phyloP scores from a whole-genome alignment of 768 basidiomycete genomes.

The Suillus subalutaceus region DNA sequence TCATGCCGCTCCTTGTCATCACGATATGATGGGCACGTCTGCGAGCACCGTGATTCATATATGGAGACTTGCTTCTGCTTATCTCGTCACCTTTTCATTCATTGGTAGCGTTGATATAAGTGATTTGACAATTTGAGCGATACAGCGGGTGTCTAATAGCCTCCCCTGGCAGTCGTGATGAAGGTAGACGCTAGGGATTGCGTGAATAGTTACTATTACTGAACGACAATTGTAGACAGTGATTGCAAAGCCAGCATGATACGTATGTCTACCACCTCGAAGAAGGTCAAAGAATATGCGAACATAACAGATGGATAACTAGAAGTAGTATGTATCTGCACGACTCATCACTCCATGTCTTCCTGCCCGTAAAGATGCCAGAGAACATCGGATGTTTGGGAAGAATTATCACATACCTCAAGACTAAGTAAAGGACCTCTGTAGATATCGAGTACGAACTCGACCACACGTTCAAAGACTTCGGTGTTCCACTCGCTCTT shows the following conservation, averaged over 20 bases:
- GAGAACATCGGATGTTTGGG: background rate
- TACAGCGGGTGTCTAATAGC: no score
- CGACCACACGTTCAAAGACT: background rate
- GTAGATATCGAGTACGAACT: background rate
- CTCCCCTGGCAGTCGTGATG: no score
- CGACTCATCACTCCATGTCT: background rate
- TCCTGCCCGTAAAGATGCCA: background rate
- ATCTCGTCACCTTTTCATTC: no score
- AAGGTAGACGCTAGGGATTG: no score
- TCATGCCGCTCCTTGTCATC: no score
- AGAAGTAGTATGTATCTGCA: background rate
- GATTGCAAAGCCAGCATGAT: background rate
- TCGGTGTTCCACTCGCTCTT: background rate
- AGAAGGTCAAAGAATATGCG: no score
- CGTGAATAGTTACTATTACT: background rate
- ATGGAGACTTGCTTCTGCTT: no score
- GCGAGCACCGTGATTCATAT: no score
- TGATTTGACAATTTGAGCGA: no score
- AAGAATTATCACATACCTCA: background rate
- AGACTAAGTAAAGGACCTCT: background rate
- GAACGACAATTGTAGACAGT: background rate
- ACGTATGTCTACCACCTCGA: background rate
- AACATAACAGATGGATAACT: background rate
- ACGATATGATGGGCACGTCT: no score
- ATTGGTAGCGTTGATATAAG: no score